phyloP scores from a whole-genome alignment of 1,284 basidiomycete species.

The Boletus sp. region DNA sequence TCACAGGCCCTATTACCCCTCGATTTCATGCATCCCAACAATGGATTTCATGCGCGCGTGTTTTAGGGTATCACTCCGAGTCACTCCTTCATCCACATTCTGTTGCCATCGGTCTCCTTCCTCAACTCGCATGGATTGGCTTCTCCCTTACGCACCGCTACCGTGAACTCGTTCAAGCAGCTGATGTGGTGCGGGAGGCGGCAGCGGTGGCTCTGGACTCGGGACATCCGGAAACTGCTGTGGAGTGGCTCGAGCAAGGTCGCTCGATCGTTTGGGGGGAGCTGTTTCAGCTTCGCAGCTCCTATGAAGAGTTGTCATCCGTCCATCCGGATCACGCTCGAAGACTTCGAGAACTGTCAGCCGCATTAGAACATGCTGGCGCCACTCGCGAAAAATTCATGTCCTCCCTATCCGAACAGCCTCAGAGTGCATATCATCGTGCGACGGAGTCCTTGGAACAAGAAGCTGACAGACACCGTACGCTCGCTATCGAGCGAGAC shows the following conservation, averaged over 20 bases:
- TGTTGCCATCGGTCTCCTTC: constrained; percentile 1
- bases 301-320: neutral
- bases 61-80: neutral
- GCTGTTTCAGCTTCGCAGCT: neutral
- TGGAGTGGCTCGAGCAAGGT: constrained; percentile 8
- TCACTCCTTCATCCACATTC: constrained; percentile 1
- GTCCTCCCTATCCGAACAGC: neutral
- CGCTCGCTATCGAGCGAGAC: constrained; percentile 7
- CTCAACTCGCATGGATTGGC: constrained; percentile 1
- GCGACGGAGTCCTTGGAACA: neutral
- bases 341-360: neutral
- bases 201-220: constrained; percentile 2
- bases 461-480: constrained; percentile 1
- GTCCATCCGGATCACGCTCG: neutral
- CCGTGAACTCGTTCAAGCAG: neutral
- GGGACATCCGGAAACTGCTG: constrained; percentile 2
- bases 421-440: neutral
- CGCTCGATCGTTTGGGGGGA: constrained; percentile 5
- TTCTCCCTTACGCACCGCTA: constrained; percentile 7
- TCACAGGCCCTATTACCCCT: neutral
- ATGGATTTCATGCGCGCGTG: constrained; percentile 4
- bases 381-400: neutral
- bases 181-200: constrained; percentile 3
- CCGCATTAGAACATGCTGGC: neutral
- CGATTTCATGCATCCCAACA: constrained; percentile 1